phyloP scores from a whole-genome alignment of 441 rosid genomes.

The Erodium trifolium region DNA sequence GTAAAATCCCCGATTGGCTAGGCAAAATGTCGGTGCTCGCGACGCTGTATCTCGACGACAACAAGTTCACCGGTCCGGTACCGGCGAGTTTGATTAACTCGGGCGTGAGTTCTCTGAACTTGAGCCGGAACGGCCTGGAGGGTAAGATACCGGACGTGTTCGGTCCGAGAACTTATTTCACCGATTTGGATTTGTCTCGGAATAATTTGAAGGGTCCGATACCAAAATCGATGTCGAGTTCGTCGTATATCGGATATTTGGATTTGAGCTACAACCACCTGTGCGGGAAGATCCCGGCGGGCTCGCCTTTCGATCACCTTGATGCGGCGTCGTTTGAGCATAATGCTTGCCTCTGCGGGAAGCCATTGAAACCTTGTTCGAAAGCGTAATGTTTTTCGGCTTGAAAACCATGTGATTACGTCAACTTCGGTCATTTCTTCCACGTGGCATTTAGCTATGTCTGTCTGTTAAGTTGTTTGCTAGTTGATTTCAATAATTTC shows the following conservation, averaged over 20 bases:
- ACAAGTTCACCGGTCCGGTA: slow-evolving; percentile 44
- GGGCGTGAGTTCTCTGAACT: slow-evolving; percentile 45
- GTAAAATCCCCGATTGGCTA: slow-evolving; percentile 49
- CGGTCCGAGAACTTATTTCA: slow-evolving; percentile 64
- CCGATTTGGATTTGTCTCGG: slow-evolving; percentile 54
- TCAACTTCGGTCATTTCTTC: too few species aligned
- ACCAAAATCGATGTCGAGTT: slow-evolving; percentile 43
- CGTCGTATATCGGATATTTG: slow-evolving; percentile 65
- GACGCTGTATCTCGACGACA: slow-evolving; percentile 64
- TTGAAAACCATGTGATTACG: too few species aligned
- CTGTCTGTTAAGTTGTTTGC: too few species aligned
- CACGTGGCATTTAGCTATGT: too few species aligned
- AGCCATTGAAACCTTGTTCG: slow-evolving; percentile 51
- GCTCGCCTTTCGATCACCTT: slow-evolving; percentile 67
- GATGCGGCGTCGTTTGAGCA: slow-evolving; percentile 66
- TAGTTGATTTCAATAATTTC: too few species aligned
- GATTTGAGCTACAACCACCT: slow-evolving; percentile 82
- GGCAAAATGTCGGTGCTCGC: slow-evolving; percentile 79
- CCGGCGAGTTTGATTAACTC: slow-evolving; percentile 57
- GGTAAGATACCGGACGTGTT: slow-evolving; percentile 65
- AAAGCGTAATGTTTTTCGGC: too few species aligned
- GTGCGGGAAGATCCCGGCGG: slow-evolving; percentile 66
- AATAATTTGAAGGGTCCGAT: slow-evolving; percentile 54
- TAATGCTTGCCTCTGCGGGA: slow-evolving; percentile 74
- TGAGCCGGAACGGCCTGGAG: slow-evolving; percentile 48